Evolutionary conservation across 2,329 filamentous ascomycete genomes (phyloP), one percentile per base, ranked within the genome.

Genomic region (Aspergillus nomiae): DNA sequence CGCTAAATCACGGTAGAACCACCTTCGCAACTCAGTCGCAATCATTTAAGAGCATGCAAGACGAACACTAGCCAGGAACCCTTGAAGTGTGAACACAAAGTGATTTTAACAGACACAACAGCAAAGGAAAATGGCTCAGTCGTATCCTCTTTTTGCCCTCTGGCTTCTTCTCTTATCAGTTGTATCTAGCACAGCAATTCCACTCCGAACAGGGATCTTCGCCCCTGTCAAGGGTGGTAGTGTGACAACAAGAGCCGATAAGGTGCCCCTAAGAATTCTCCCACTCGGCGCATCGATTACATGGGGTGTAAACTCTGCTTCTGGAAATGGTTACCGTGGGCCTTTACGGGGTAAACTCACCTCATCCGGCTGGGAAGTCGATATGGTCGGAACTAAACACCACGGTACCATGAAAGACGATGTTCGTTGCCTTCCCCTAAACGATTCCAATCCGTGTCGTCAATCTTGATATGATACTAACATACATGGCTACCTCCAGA

Each of bases 261-360:
- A 50, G 16, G 46, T 30, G 46, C 46, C 30, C 19, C 10, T 54
- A n/a, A 34, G 51, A 19, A 36, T 54, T 10, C 28, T 54, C 19
- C 74, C 78, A 1, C 71, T 80, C 5, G 77, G 77, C 1, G 76
- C 78, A 19, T 79, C 76, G 2, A 78, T 80, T 50, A 80, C 77
- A 0, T 65, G 61, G 19, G 80, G 80, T 3, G 78, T 71, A 41
- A 58, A 45, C 11, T 73, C 71, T 1, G 60, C 59, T 10, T 70
- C 70, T 48, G 74, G 73, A 2, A 81, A 81, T 64, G 78, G 79
- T 8, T 82, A 81, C 61, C 76, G 80, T 10, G 65, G 76, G 53
- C 51, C 58, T 32, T 73, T 83, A 12, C 73, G 74, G 16, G 70
- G 78, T 43, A 61, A 73, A 58, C 72, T 83, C 10, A 67, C 69